Evolutionary conservation across 345 rosid species (phyloP).

Genomic region (Geranium rotundifolium): DNA sequence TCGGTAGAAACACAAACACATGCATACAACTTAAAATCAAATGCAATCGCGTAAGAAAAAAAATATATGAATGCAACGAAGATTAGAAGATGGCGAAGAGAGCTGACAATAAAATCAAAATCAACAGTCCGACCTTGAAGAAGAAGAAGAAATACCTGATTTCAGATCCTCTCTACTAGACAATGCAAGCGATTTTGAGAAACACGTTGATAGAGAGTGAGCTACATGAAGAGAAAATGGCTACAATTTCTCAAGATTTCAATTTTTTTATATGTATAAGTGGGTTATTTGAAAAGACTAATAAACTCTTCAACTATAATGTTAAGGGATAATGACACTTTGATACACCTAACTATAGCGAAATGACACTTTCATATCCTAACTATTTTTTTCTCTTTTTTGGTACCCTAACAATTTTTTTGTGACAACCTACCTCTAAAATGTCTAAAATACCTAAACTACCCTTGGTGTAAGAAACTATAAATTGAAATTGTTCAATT

Average conservation of each 20-base stretch:
- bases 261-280: no score
- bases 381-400: no score
- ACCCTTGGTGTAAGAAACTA: no score
- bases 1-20: neutral
- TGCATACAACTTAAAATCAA: neutral
- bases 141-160: neutral
- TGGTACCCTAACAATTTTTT: no score
- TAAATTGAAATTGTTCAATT: no score
- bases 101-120: slow-evolving; percentile 12
- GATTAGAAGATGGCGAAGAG: neutral
- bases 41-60: neutral
- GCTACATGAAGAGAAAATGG: neutral
- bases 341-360: no score
- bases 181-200: neutral
- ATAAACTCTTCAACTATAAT: no score
- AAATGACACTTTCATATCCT: no score
- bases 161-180: neutral
- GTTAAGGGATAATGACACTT: no score
- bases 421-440: no score
- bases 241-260: neutral
- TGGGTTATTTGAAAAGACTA: no score
- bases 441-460: no score
- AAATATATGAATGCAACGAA: neutral
- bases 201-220: neutral
- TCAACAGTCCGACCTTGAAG: slow-evolving; percentile 12